phyloP scores from a whole-genome alignment of 371 early-diverging fungal species.

The Amoeboradix gromovi region DNA sequence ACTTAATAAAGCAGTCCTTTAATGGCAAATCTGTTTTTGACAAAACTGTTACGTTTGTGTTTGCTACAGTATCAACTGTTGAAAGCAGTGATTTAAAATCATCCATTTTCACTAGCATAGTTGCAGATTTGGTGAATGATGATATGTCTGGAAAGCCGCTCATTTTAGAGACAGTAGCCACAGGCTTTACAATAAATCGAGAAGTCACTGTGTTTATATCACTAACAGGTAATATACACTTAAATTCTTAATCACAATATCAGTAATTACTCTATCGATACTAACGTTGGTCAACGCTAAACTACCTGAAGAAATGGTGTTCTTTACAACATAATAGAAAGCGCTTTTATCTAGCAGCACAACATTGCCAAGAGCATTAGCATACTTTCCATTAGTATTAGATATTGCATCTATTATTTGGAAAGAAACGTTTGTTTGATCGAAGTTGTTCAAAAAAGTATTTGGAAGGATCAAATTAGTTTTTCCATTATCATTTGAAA shows the following conservation, averaged over 20 bases:
- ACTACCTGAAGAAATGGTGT: background rate
- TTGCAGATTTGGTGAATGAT: background rate
- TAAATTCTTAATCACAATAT: slow-evolving; percentile 9
- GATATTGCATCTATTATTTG: slow-evolving; percentile 7
- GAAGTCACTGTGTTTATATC: background rate
- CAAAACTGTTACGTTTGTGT: background rate
- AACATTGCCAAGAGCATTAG: slow-evolving; percentile 9
- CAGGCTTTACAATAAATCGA: background rate
- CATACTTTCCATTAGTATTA: slow-evolving; percentile 7
- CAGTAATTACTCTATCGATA: slow-evolving; percentile 2
- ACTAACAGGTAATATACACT: background rate
- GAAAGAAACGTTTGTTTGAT: background rate
- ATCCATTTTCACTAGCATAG: background rate
- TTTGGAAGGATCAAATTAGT: background rate
- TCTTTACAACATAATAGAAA: background rate
- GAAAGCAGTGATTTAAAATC: background rate
- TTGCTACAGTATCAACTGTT: background rate
- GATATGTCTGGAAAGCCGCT: background rate
- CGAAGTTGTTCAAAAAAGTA: background rate
- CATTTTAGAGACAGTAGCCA: background rate
- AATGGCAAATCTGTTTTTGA: background rate
- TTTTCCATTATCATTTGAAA: background rate
- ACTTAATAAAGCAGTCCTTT: slow-evolving; percentile 2
- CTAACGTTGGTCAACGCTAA: background rate
- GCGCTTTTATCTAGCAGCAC: slow-evolving; percentile 4